Percentiles rank a stretch among this genome's conserved stretches.
These are phyloP conservation scores for Ampelomyces quisqualis DNA, from an alignment of 2,329 filamentous ascomycete species.

Conservation along the genomic window DNA sequence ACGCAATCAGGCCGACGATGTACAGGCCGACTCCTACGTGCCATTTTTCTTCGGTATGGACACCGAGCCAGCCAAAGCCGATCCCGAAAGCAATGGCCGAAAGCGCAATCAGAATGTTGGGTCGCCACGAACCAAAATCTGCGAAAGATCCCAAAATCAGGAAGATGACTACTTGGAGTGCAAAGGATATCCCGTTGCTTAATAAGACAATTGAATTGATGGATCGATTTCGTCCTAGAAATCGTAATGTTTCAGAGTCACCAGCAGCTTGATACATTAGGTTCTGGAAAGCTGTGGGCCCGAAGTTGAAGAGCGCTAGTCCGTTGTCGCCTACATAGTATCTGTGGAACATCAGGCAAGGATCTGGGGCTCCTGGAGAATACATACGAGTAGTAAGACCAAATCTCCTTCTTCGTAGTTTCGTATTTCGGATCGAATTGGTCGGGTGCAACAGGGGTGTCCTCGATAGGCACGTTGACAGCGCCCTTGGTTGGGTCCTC, in stretches of 20 bases:
- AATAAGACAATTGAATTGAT: constrained; percentile 57
- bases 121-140: constrained; percentile 64
- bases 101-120: constrained; percentile 61
- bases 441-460: constrained; percentile 54
- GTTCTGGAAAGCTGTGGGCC: constrained; percentile 56
- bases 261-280: constrained; percentile 62
- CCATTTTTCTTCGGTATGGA: constrained; percentile 63
- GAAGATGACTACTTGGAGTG: constrained; percentile 62
- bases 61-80: constrained; percentile 68
- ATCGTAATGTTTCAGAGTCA: constrained; percentile 54
- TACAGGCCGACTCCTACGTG: constrained; percentile 62
- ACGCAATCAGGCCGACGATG: constrained; percentile 65
- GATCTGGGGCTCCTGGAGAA: background rate
- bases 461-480: constrained; percentile 28
- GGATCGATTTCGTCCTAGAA: constrained; percentile 53
- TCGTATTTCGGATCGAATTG: constrained; percentile 56
- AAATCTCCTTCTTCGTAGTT: constrained; percentile 57
- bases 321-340: constrained; percentile 71
- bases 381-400: constrained; percentile 55
- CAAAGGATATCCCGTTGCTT: constrained; percentile 67
- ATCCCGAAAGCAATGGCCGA: constrained; percentile 53
- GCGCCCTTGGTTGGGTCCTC: constrained; percentile 25
- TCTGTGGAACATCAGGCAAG: constrained; percentile 24
- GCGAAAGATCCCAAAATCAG: constrained; percentile 56
- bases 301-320: constrained; percentile 58